phyloP scores from a whole-genome alignment of 2,329 filamentous ascomycete genomes.

The Dactylellina sp. region DNA sequence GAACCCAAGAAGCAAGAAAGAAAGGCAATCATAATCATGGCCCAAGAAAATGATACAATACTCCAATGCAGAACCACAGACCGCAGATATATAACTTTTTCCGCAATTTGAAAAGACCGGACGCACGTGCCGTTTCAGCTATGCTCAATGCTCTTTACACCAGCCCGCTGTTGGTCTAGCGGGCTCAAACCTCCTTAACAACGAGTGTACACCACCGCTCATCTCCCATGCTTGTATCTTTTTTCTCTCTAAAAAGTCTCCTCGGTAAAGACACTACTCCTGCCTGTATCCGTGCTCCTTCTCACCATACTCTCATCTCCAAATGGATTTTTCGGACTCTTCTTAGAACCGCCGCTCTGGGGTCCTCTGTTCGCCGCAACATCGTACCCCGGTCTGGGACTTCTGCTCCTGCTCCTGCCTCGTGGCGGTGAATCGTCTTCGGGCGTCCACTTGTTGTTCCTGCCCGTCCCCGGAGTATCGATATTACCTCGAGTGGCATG shows the following conservation, averaged over 20 bases:
- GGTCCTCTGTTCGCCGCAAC: conserved; percentile 44
- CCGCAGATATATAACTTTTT: conserved; percentile 19
- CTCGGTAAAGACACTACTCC: conserved; percentile 53
- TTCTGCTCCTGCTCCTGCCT: conserved; percentile 40
- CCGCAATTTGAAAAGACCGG: conserved; percentile 19
- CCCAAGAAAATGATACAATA: not conserved
- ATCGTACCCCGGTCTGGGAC: conserved; percentile 41
- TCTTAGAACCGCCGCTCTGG: conserved; percentile 22
- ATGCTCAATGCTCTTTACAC: not conserved
- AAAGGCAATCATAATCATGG: not conserved
- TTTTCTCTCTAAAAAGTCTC: conserved; percentile 30
- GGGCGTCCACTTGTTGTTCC: conserved; percentile 9
- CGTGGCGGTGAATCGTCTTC: conserved; percentile 45
- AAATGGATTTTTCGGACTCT: conserved; percentile 36
- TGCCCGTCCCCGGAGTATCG: conserved; percentile 11
- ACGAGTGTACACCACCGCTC: not conserved
- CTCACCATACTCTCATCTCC: conserved; percentile 43
- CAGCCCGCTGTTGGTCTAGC: too few relatives aligned
- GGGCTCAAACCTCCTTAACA: not conserved
- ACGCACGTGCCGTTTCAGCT: conserved; percentile 8
- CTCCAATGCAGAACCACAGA: not conserved
- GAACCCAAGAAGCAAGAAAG: not conserved
- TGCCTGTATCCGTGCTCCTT: conserved; percentile 49
- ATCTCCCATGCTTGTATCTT: not conserved
- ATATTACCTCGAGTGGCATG: conserved; percentile 5